Base-by-base conservation (phyloP, 805 yeast species). In the Myxozyma neotropica region DNA sequence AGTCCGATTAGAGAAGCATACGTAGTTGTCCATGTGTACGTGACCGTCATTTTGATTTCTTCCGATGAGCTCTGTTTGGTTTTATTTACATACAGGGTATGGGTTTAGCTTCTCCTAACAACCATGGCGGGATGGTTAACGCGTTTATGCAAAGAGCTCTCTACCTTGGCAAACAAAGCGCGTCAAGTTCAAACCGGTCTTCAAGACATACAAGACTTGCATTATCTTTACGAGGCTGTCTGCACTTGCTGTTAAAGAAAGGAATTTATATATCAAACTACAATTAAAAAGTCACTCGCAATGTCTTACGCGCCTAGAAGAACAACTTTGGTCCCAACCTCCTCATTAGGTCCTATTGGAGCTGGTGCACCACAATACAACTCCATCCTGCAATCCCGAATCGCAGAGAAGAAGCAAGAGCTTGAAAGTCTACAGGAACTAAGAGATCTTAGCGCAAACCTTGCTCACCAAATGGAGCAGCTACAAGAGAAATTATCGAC, bases 271-370 rank as follows among this genome's bases (percentile, higher is more conserved):
- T n/a, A n/a, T n/a, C n/a, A n/a, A n/a, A n/a, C n/a, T n/a, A n/a
- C n/a, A n/a, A n/a, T n/a, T n/a, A n/a, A n/a, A n/a, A n/a, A n/a
- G n/a, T n/a, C n/a, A n/a, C n/a, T n/a, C n/a, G n/a, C n/a, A 40
- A 62, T 59, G 66, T 53, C 66, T 1, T 55, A 62, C 33, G 54
- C 61, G 19, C 59, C 58, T 3, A 57, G 63, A 21, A 57, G 61
- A 38, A 59, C 65, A 21, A 61, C 65, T 15, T 58, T 61, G 36
- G 43, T 61, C 6, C 64, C 65, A 1, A 51, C 58, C 24, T 27
- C 58, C 13, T 46, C 61, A 2, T 21, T 35, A 12, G 55, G 33
- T 27, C 19, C 45, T 7, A 23, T 36, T n/a, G 53, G 39, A 17
- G 31, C 49, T 7, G 42, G 53, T 13, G 39, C 63, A 12, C 26